Base-by-base conservation (phyloP, 257 asterid species). In the Solanum arcanum region DNA sequence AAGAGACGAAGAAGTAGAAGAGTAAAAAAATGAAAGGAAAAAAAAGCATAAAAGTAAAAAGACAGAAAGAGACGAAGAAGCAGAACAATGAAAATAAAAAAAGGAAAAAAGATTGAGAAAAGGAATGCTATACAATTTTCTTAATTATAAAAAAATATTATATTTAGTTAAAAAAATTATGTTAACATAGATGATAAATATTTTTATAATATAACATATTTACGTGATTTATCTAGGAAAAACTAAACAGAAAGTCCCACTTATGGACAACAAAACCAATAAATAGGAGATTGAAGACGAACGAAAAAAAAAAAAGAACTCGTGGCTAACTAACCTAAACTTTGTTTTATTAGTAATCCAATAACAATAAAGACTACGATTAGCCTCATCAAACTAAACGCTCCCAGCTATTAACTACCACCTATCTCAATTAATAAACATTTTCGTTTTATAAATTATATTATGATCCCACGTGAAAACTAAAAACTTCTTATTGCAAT, bases 71-170 rank as follows among this genome's bases (percentile, higher is more conserved):
- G 35, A 33, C 35, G 4, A 33, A 33, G 35, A 33, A 33, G 35
- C 35, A 33, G 35, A 33, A 33, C 3, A 33, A 33, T 33, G 4
- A 33, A 33, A 33, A 3, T 33, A 0, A 33, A 3, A 33, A 33
- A 33, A 3, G 5, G 0, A 33, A 33, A 33, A 33, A 33, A 1
- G 1, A 3, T 33, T 33, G 35, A 33, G 0, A 33, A 33, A 33
- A 33, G 35, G 0, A 0, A 1, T 0, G 5, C 5, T 3, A 4
- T 33, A 33, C 5, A 33, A 3, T 33, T 33, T 33, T 31, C 0
- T 33, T 3, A 33, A 33, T 33, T 33, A 33, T 33, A 33, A 33
- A 33, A 31, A 33, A 3, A 33, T 33, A 3, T 33, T 33, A 33
- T 33, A 33, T 33, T 33, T 33, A 33, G 0, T 3, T 33, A 33